A percentile compares a stretch with the other conserved stretches of the same genome.
These are phyloP conservation scores for Drechslerella dactyloides DNA, from an alignment of 2,329 filamentous ascomycete genomes.

Conservation along the genomic window DNA sequence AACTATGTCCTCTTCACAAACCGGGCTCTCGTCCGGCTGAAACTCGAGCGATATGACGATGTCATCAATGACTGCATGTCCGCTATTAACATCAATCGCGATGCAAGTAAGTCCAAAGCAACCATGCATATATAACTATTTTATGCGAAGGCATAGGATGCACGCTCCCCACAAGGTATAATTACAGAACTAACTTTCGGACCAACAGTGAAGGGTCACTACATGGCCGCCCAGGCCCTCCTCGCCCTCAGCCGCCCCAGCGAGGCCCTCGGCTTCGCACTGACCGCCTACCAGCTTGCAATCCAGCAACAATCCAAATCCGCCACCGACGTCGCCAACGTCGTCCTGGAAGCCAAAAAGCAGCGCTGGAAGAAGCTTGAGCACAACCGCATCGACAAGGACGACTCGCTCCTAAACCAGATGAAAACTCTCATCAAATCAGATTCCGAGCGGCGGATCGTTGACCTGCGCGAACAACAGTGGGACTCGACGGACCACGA, in stretches of 20 bases:
- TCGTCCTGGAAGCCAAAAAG: conserved; percentile 82
- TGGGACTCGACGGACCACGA: conserved; percentile 61
- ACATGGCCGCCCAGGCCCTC: conserved; percentile 68
- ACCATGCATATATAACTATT: too few species aligned
- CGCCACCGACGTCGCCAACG: conserved; percentile 72
- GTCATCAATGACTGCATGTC: conserved; percentile 78
- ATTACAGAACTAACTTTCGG: neutral
- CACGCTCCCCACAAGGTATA: too few species aligned
- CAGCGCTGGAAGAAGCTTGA: conserved; percentile 82
- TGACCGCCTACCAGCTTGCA: conserved; percentile 75
- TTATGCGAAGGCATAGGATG: too few species aligned
- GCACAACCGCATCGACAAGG: conserved; percentile 65
- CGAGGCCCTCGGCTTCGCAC: conserved; percentile 73
- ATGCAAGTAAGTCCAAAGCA: conserved; percentile 61
- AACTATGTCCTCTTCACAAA: conserved; percentile 88
- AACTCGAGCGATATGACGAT: conserved; percentile 73
- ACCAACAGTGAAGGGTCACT: conserved; percentile 36
- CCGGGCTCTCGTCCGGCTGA: conserved; percentile 80
- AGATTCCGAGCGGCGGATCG: conserved; percentile 61
- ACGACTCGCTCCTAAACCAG: conserved; percentile 67
- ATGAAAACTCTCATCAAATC: conserved; percentile 64
- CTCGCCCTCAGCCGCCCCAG: conserved; percentile 74
- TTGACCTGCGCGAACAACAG: conserved; percentile 59
- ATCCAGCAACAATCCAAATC: conserved; percentile 69
- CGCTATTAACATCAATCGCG: conserved; percentile 71